Base-by-base conservation (phyloP, 306 rosid genomes). In the Ceratonia siliqua region DNA sequence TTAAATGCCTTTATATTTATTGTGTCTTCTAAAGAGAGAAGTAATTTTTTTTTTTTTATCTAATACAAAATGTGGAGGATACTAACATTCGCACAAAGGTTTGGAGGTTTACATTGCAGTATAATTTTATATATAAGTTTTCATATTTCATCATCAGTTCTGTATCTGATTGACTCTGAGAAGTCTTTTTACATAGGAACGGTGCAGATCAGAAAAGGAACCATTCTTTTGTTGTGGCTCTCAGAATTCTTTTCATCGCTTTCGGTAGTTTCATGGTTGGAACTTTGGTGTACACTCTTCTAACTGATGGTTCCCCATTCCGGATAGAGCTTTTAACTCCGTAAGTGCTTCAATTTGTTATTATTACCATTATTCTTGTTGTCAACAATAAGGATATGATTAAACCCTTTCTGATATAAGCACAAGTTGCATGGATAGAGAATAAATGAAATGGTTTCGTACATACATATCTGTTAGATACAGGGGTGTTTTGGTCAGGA, bases 241-340 rank as follows among this genome's bases (percentile, higher is more conserved):
- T 90, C 65, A 82, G 86, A 85, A 81, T 88, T 52, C 5, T 84
- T 76, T 94, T 89, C 73, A 21, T 78, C 59, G 80, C 72, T 74
- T 82, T 91, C 85, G 94, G 96, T 24, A 65, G 57, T 75, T 56
- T 88, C 66, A 91, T 94, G 98, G 53, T 84, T 46, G 97, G 83
- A 74, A 80, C 86, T 77, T 73, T 94, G 84, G 70, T 84, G 49
- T 89, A 89, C 81, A 92, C 96, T 72, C 64, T 87, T 66, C 38
- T 89, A 58, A 88, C 89, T 4, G 89, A 87, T 64, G 97, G 98
- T 68, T 81, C 94, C 73, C 96, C 96, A 57, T 94, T 91, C 58
- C 91, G 87, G 69, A 75, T 8, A 67, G 97, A 89, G 73, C 90
- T 94, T 59, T 77, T 85, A 4, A 91, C 94, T 77, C 96, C 97